Conservation (phyloP, 306 rosid genomes). For the Cicer yamashitae region DNA sequence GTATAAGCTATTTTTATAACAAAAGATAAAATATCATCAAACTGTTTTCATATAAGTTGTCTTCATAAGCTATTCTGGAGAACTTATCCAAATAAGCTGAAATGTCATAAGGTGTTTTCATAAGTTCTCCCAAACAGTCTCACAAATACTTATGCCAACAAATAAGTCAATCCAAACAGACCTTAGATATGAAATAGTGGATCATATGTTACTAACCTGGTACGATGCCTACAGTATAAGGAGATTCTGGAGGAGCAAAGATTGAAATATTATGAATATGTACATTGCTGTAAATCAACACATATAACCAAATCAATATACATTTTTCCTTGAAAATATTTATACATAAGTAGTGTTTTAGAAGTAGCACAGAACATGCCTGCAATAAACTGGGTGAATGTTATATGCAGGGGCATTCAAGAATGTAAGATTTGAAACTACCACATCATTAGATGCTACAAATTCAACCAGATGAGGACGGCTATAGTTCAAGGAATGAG, state of each 20-base stretch:
- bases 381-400: conserved; percentile 95
- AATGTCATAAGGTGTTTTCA: no score
- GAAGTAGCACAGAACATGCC: conserved; percentile 54
- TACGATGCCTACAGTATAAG: conserved; percentile 80
- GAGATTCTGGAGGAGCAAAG: conserved; percentile 79
- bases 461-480: conserved; percentile 93
- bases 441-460: conserved; percentile 62
- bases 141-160: no score
- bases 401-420: conserved; percentile 87
- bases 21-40: no score
- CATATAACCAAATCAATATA: conserved; percentile 27
- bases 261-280: conserved; percentile 78
- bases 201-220: conserved; percentile 67
- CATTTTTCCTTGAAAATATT: conserved; percentile 3
- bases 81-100: no score
- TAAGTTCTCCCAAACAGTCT: no score
- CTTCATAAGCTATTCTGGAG: no score
- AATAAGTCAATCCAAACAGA: no score
- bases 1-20: no score
- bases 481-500: conserved; percentile 75
- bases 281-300: conserved; percentile 74
- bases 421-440: conserved; percentile 88
- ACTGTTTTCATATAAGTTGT: no score
- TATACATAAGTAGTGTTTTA: conserved; percentile 6
- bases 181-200: neutral